A percentile compares a stretch with the other conserved stretches of the same genome.
These are phyloP conservation scores for Spencermartinsiella europaea DNA, from an alignment of 805 yeast genomes.

Conservation along the genomic window DNA sequence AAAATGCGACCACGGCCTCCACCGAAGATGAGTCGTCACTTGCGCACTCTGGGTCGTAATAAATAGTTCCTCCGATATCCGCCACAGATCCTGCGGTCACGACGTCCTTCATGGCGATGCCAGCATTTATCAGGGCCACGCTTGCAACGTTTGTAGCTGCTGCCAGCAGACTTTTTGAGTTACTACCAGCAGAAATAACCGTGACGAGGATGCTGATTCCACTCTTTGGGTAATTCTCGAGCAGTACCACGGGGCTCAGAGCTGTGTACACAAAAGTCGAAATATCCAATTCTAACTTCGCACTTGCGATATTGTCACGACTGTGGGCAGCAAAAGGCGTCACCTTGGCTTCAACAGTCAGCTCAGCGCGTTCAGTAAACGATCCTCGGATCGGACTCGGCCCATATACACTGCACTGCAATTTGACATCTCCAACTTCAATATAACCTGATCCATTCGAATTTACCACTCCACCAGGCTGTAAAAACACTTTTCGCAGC, in stretches of 20 bases:
- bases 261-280: constrained; percentile 48
- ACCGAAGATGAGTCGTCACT: constrained; percentile 5
- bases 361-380: constrained; percentile 58
- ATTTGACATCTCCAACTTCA: constrained; percentile 55
- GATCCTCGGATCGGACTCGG: constrained; percentile 82
- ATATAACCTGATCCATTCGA: constrained; percentile 80
- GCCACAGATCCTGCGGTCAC: constrained; percentile 44
- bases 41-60: constrained; percentile 10
- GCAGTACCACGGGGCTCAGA: constrained; percentile 47
- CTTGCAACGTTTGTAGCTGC: constrained; percentile 61
- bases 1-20: constrained; percentile 42
- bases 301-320: constrained; percentile 23
- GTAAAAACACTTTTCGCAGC: constrained; percentile 44
- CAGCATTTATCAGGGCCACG: constrained; percentile 78
- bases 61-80: constrained; percentile 1
- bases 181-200: constrained; percentile 48
- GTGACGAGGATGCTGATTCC: constrained; percentile 74
- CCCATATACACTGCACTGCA: constrained; percentile 75
- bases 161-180: constrained; percentile 33
- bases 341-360: constrained; percentile 56
- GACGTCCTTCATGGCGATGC: constrained; percentile 71
- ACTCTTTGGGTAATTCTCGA: constrained; percentile 83
- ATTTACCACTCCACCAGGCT: constrained; percentile 61
- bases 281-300: constrained; percentile 38
- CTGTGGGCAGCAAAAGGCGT: constrained; percentile 44